Evolutionary conservation across 768 basidiomycete species (phyloP).

Genomic region (Calvatia gigantea): DNA sequence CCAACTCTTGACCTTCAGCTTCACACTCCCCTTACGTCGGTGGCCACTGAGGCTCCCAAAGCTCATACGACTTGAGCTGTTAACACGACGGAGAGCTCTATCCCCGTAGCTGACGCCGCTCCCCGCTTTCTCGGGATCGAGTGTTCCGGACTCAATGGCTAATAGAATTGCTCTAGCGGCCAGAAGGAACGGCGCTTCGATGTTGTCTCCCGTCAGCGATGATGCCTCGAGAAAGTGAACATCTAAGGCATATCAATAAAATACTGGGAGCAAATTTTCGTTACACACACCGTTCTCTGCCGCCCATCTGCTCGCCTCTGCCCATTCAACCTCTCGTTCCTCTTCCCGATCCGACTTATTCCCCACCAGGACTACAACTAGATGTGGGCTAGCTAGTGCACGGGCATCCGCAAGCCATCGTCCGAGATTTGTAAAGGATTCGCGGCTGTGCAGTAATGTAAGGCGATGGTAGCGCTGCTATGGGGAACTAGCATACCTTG

Average conservation of each 20-base stretch:
- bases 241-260: conserved; percentile 41
- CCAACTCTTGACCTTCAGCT: conserved; percentile 58
- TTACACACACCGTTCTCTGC: conserved; percentile 80
- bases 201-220: conserved; percentile 88
- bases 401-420: conserved; percentile 93
- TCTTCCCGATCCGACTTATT: conserved; percentile 96
- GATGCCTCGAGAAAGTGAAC: conserved; percentile 94
- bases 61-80: conserved; percentile 84
- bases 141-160: conserved; percentile 83
- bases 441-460: conserved; percentile 56
- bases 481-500: conserved; percentile 50
- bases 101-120: conserved; percentile 98
- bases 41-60: conserved; percentile 78
- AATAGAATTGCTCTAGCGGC: conserved; percentile 86
- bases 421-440: conserved; percentile 79
- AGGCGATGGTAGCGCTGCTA: conserved; percentile 13
- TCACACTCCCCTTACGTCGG: conserved; percentile 58
- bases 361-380: conserved; percentile 88
- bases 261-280: conserved; percentile 1
- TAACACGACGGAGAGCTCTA: conserved; percentile 85
- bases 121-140: conserved; percentile 93
- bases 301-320: conserved; percentile 94
- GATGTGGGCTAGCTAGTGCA: conserved; percentile 87
- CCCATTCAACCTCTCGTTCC: conserved; percentile 92
- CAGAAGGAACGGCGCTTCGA: conserved; percentile 88